Evolutionary conservation across 306 rosid genomes (phyloP), one percentile per base, ranked within the genome.

Genomic region (Inga oerstediana): DNA sequence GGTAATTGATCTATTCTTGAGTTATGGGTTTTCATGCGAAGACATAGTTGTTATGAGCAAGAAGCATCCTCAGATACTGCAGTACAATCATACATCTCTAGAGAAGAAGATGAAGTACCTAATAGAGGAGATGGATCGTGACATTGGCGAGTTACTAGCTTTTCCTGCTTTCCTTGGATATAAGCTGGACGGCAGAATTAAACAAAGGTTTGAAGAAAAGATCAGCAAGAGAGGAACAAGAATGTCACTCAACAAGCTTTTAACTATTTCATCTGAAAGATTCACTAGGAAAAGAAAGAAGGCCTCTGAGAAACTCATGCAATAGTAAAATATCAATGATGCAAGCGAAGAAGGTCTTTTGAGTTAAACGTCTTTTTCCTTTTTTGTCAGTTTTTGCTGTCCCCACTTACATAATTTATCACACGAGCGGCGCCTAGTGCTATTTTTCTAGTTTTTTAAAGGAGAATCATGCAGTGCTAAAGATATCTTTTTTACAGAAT

Each of bases 101-200:
- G 88, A 90, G 89, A 86, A 88, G 91, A 94, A 94, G 91, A 81
- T 94, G 85, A 87, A 91, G 79, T 94, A 92, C 88, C 85, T 94
- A 88, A 65, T 88, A 54, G 91, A 85, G 75, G 97, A 85, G 27
- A 92, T 94, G 93, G 91, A 91, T 39, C 92, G 98, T 48, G 97
- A 88, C 82, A 80, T 86, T 27, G 84, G 43, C 59, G 98, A 94
- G 82, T 84, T 94, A 17, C 79, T 94, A 64, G 79, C 85, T 69
- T 94, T 92, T 80, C 98, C 97, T 34, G 94, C 98, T 45, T 92
- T 90, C 84, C 95, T 92, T 44, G 95, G 97, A 49, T 94, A 92
- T 85, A 91, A 89, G 73, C 83, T 94, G 7, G 92, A 90, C 80
- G 93, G 88, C 77, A 84, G 95, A 88, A 91, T 94, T 75, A 94